Percentiles rank a stretch among this genome's conserved stretches.
phyloP scores from a whole-genome alignment of 495 filamentous ascomycete species.

The Parathielavia hyrcaniae region DNA sequence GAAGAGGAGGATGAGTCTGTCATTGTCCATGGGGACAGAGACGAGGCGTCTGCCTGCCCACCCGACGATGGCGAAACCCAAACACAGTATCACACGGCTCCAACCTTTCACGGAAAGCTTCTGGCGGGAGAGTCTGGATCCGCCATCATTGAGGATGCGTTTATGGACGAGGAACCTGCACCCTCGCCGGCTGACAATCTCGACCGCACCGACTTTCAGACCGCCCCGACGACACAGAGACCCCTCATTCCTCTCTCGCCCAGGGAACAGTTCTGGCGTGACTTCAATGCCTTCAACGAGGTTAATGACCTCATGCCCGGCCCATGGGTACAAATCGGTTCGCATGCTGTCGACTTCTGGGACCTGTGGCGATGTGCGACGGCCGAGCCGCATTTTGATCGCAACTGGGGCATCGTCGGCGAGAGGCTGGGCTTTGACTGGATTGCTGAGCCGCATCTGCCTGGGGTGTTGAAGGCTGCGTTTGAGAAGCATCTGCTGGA shows the following conservation, averaged over 20 bases:
- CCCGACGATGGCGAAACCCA: no score
- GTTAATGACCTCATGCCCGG: neutral
- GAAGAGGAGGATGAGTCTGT: no score
- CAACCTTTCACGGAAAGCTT: no score
- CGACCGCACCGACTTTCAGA: neutral
- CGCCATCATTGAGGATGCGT: no score
- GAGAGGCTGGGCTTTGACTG: constrained; percentile 38
- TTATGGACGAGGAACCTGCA: no score
- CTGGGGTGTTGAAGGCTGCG: constrained; percentile 32
- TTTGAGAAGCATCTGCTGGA: constrained; percentile 31
- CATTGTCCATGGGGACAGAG: no score
- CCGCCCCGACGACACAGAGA: neutral
- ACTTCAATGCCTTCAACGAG: constrained; percentile 26
- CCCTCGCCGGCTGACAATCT: no score
- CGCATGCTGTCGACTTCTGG: constrained; percentile 31
- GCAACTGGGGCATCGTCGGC: constrained; percentile 38
- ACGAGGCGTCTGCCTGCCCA: no score
- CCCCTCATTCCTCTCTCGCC: neutral
- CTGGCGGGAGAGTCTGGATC: no score
- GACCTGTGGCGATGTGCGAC: constrained; percentile 33
- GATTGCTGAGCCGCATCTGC: constrained; percentile 27
- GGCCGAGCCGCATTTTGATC: constrained; percentile 25
- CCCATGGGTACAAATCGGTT: constrained; percentile 25
- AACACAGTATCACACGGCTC: no score
- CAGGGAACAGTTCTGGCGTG: constrained; percentile 24